Evolutionary conservation across 768 basidiomycete species (phyloP), one percentile per base, ranked within the genome.

Genomic region (Cubamyces sp.): DNA sequence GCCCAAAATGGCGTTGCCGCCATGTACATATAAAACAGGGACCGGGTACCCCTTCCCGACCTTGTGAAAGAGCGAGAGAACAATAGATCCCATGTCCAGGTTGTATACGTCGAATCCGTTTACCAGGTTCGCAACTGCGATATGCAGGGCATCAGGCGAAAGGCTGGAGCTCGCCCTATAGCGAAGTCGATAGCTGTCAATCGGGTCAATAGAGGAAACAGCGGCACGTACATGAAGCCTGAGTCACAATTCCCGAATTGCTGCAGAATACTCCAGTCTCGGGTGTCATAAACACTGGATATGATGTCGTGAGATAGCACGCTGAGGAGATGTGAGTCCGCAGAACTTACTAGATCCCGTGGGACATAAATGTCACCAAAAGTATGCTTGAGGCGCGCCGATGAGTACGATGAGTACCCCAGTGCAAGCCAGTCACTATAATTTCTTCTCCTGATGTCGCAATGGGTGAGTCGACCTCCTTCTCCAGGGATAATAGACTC

Each of bases 101-200:
- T 51, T 18, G 50, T 51, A 51, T 5, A 51, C 39, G 18, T 51
- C 50, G 26, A 51, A 51, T 3, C 50, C 50, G 50, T 51, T 37
- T 1, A 51, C 50, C 5, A 51, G 30, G 11, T 51, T 51, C 11
- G 50, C 34, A n/a, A 51, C 30, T 16, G 30, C 50, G 1, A 51
- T 37, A 37, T 39, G 30, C 3, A 30, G n/a, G 14, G 30, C 50
- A 39, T 51, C 50, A 2, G 50, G 50, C 5, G 50, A 51, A 4
- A 51, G 50, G 18, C 50, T 37, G 5, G 30, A 51, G 9, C 50
- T 37, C 2, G 30, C 50, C 50, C 50, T 51, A 30, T 6, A n/a
- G n/a, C n/a, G n/a, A n/a, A n/a, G n/a, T n/a, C n/a, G n/a, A n/a
- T n/a, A n/a, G n/a, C n/a, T n/a, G n/a, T n/a, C n/a, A n/a, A n/a